phyloP scores from a whole-genome alignment of 2,329 filamentous ascomycete species.

The Monilinia aucupariae region DNA sequence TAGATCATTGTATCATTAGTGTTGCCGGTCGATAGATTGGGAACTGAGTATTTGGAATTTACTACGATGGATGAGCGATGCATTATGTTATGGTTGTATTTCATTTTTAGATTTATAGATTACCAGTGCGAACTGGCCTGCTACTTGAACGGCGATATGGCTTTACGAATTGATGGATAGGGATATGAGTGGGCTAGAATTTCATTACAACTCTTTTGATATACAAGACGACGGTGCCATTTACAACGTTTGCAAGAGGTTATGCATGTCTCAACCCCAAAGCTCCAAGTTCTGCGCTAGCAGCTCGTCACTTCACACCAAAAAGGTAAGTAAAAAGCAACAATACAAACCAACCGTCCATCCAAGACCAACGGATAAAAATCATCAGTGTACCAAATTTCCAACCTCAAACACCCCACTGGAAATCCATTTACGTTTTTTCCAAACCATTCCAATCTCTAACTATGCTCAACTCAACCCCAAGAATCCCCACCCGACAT shows the following conservation, averaged over 20 bases:
- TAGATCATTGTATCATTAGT: not conserved
- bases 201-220: not conserved
- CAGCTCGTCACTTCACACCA: not conserved
- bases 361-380: not conserved
- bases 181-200: not conserved
- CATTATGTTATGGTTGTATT: not conserved
- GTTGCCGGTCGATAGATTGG: not conserved
- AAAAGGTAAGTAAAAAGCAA: not conserved
- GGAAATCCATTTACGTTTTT: not conserved
- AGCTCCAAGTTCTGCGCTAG: not conserved
- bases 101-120: not conserved
- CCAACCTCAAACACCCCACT: not conserved
- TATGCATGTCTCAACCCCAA: not conserved
- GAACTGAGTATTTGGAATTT: not conserved
- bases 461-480: not conserved
- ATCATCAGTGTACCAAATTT: not conserved
- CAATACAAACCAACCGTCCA: not conserved
- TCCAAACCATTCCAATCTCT: not conserved
- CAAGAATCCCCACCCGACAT: not conserved
- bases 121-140: conserved; percentile 5
- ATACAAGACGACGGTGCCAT: not conserved
- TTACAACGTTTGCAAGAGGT: not conserved
- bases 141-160: not conserved
- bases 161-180: not conserved
- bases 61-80: not conserved